Percentiles rank a stretch among this genome's conserved stretches.
phyloP scores from a whole-genome alignment of 1,139 yeast species.

The Pichia terricola region DNA sequence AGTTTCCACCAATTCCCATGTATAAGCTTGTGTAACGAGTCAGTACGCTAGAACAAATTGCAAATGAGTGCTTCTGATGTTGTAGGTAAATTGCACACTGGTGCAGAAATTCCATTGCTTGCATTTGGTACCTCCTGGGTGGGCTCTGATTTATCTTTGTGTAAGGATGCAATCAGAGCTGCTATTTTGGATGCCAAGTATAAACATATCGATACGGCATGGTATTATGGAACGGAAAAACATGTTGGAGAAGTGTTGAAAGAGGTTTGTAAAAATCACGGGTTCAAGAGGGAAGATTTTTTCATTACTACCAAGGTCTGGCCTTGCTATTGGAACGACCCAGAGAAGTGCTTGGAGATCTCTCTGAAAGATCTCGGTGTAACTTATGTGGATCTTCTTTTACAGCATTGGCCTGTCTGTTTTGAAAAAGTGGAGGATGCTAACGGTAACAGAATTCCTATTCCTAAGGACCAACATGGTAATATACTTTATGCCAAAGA shows the following conservation, averaged over 20 bases:
- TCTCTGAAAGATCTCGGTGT: slow-evolving; percentile 60
- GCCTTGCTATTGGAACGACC: slow-evolving; percentile 43
- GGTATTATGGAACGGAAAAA: slow-evolving; percentile 42
- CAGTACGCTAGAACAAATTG: too few relatives aligned
- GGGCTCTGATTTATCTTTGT: slow-evolving; percentile 37
- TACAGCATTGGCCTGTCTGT: slow-evolving; percentile 84
- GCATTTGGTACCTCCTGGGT: slow-evolving; percentile 58
- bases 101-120: slow-evolving; percentile 40
- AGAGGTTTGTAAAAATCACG: slow-evolving; percentile 26
- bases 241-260: slow-evolving; percentile 44
- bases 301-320: slow-evolving; percentile 39
- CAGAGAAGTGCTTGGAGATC: slow-evolving; percentile 47
- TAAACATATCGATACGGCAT: slow-evolving; percentile 53
- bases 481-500: slow-evolving; percentile 35
- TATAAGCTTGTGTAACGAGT: too few relatives aligned
- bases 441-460: slow-evolving; percentile 11
- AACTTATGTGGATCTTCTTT: slow-evolving; percentile 75
- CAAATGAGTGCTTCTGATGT: too few relatives aligned
- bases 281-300: slow-evolving; percentile 34
- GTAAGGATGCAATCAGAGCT: slow-evolving; percentile 45
- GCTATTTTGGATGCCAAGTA: slow-evolving; percentile 48
- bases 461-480: slow-evolving; percentile 11
- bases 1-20: too few relatives aligned
- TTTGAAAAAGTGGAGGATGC: slow-evolving; percentile 14
- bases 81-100: slow-evolving; percentile 3